phyloP scores from a whole-genome alignment of 257 asterid genomes.

The Solanum habrochaites region DNA sequence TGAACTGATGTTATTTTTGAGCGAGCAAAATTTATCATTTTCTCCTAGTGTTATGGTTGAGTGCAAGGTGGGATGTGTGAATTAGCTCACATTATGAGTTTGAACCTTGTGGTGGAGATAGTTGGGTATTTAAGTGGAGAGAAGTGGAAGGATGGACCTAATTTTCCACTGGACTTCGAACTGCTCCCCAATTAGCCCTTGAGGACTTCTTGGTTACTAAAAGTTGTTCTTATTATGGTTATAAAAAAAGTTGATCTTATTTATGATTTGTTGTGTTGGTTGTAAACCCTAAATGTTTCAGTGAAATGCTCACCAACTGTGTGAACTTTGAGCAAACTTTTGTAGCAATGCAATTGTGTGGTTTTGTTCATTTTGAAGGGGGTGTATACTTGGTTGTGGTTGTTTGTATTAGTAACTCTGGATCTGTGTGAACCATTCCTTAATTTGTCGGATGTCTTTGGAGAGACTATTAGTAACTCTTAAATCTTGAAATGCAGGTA shows the following conservation, averaged over 20 bases:
- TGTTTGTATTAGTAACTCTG: background rate
- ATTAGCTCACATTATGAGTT: background rate
- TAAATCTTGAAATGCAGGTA: conserved; percentile 48
- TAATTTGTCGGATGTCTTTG: background rate
- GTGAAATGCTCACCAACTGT: background rate
- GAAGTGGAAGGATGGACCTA: background rate
- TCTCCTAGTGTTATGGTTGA: background rate
- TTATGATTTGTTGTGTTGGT: background rate
- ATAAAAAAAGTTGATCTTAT: background rate
- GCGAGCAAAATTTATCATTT: background rate
- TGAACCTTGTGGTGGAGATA: background rate
- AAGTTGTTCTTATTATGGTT: background rate
- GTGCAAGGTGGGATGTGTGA: background rate
- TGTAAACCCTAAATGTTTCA: background rate
- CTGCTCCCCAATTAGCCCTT: background rate
- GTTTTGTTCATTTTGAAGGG: background rate
- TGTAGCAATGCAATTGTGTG: background rate
- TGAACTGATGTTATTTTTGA: background rate
- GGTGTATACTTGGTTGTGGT: background rate
- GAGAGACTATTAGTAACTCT: background rate
- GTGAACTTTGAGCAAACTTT: background rate
- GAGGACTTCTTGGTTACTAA: background rate
- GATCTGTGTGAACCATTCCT: background rate
- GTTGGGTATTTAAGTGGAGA: background rate
- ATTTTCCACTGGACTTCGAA: background rate